These are phyloP conservation scores for Fomitopsis schrenkii DNA, from an alignment of 1,284 basidiomycete species.

Conservation along the genomic window DNA sequence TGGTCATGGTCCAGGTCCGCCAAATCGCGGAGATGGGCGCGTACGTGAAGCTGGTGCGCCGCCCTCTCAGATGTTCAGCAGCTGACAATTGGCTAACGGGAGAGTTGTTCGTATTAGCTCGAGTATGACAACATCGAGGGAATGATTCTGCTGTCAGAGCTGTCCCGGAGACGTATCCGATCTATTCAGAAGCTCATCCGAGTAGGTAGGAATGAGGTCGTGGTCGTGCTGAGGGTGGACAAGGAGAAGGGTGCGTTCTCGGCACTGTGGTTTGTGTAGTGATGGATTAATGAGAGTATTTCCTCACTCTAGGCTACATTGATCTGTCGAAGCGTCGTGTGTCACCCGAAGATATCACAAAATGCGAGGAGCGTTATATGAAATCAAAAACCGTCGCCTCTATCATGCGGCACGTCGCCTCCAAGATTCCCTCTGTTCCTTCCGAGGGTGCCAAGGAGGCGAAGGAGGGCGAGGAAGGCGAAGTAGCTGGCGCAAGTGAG, in stretches of 20 bases:
- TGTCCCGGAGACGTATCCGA: conserved; percentile 94
- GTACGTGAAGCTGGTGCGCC: conserved; percentile 91
- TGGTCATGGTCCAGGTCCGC: conserved; percentile 99
- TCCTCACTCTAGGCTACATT: conserved; percentile 76
- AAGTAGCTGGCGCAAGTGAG: conserved; percentile 50
- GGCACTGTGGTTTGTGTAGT: not conserved
- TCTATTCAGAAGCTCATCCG: conserved; percentile 98
- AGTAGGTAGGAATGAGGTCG: conserved; percentile 97
- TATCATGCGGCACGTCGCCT: conserved; percentile 92
- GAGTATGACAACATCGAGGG: conserved; percentile 99
- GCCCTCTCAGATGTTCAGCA: conserved; percentile 10
- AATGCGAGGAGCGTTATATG: conserved; percentile 98
- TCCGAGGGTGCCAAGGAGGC: conserved; percentile 34
- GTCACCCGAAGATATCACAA: conserved; percentile 97
- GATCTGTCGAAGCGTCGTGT: conserved; percentile 99
- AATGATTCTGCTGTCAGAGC: conserved; percentile 98
- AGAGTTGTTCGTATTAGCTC: conserved; percentile 49
- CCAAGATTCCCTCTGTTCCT: conserved; percentile 62
- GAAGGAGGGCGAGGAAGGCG: conserved; percentile 37
- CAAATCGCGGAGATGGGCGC: conserved; percentile 99
- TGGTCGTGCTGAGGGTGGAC: conserved; percentile 97
- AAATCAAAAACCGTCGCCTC: conserved; percentile 95
- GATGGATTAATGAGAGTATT: not conserved
- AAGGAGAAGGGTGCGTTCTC: conserved; percentile 88
- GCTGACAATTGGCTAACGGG: not conserved